A percentile compares a stretch with the other conserved stretches of the same genome.
Evolutionary conservation across 805 yeast genomes (phyloP).

Genomic region (Myxozyma nipponensis): DNA sequence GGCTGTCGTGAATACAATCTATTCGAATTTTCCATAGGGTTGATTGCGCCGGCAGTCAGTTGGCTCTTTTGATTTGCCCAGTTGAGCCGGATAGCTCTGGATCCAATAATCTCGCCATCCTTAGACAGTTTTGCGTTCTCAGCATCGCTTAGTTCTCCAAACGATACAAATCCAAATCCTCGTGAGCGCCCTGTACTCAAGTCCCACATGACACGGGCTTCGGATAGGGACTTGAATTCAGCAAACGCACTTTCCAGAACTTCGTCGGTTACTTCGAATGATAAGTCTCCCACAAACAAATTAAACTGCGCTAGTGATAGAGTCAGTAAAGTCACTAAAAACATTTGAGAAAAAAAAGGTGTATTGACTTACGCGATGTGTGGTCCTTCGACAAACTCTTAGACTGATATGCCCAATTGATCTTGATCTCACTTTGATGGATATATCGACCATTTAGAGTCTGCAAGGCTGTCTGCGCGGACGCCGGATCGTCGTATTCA

Average conservation of each 20-base stretch:
- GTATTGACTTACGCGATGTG: slow-evolving; percentile 8
- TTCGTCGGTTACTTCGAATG: slow-evolving; percentile 79
- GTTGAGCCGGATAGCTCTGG: slow-evolving; percentile 75
- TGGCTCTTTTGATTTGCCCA: slow-evolving; percentile 66
- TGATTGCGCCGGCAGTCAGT: slow-evolving; percentile 37
- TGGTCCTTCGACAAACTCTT: slow-evolving; percentile 44
- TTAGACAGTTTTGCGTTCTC: slow-evolving; percentile 65
- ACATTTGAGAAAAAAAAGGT: not conserved
- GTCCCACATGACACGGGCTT: slow-evolving; percentile 96
- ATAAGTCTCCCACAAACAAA: slow-evolving; percentile 81
- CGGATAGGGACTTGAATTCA: slow-evolving; percentile 57
- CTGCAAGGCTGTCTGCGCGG: slow-evolving; percentile 61
- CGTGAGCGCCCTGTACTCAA: slow-evolving; percentile 61
- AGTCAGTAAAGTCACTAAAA: not conserved
- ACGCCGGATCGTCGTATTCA: slow-evolving; percentile 56
- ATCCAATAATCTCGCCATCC: slow-evolving; percentile 70
- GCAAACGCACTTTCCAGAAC: slow-evolving; percentile 54
- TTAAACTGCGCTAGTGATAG: slow-evolving; percentile 52
- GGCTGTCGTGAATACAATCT: not conserved
- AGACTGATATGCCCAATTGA: slow-evolving; percentile 83
- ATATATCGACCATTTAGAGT: slow-evolving; percentile 54
- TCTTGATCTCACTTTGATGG: slow-evolving; percentile 54
- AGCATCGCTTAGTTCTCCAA: slow-evolving; percentile 63
- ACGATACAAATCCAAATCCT: slow-evolving; percentile 88
- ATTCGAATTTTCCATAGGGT: slow-evolving; percentile 31